Base-by-base conservation (phyloP, 2,329 filamentous ascomycete genomes). In the Curvularia sp. region DNA sequence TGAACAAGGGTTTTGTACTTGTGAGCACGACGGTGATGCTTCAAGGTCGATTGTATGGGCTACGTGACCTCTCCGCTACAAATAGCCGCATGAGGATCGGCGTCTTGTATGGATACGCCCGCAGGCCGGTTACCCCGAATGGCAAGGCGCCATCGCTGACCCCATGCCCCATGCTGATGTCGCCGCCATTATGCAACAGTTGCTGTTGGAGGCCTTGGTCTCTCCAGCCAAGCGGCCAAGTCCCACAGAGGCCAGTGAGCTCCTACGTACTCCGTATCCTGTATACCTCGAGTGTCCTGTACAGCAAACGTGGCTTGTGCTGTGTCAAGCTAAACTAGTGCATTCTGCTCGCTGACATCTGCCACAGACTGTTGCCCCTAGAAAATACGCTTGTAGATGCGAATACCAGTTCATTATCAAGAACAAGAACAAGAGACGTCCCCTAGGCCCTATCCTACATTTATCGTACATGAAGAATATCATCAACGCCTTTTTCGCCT, bases 111-210 rank as follows among this genome's bases (percentile, higher is more conserved):
- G 47, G 46, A 42, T 47, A 33, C 24, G 24, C n/a, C 44, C 38
- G 53, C 39, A 54, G 38, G 22, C 18, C 18, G 26, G 26, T 55
- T 55, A 24, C 56, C 50, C 5, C 1, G 42, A 57, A 18, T 22
- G 58, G 58, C 12, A 50, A 58, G 39, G 61, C 39, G 55, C 12
- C 42, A 50, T 59, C 61, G 43, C 50, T 46, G 28, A 7, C 28
- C 28, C 30, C 49, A 35, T 50, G 15, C 46, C 58, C 58, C 28
- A 44, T 35, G 53, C 44, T 43, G 42, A 13, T 22, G 13, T 48
- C 53, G 53, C 53, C 39, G 46, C 58, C 33, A 38, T 56, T 18
- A 22, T 63, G 57, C 54, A 58, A 62, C 60, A 35, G 58, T n/a
- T 24, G 30, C 49, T 49, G 52, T 55, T 44, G 35, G 55, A 54